Conservation (phyloP, 2,329 filamentous ascomycete genomes). For the Boeremia lycopersici region DNA sequence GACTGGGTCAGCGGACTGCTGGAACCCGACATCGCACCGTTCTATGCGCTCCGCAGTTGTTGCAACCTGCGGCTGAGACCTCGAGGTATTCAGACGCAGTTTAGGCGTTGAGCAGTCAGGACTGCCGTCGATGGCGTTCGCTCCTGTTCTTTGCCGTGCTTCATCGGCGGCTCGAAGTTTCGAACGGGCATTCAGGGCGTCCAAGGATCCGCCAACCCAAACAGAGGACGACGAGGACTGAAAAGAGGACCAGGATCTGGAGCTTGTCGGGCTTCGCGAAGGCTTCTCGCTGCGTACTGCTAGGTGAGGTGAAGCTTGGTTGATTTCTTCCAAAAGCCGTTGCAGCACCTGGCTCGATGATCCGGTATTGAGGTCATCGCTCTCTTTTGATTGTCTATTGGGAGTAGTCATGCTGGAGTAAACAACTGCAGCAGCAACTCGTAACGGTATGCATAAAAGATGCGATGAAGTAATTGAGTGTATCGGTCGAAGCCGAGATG, state of each 20-base stretch:
- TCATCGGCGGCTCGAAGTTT: slow-evolving; percentile 34
- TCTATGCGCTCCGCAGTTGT: background rate
- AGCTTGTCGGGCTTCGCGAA: background rate
- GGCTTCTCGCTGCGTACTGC: background rate
- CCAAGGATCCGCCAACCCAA: slow-evolving; percentile 27
- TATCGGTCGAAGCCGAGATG: slow-evolving; percentile 3
- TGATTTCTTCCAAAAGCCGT: slow-evolving; percentile 38
- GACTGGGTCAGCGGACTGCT: background rate
- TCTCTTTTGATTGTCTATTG: slow-evolving; percentile 11
- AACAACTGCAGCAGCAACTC: slow-evolving; percentile 20
- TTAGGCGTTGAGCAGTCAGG: background rate
- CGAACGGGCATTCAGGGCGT: slow-evolving; percentile 31
- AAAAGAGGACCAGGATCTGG: slow-evolving; percentile 8
- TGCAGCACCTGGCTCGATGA: slow-evolving; percentile 30
- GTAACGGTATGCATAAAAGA: slow-evolving; percentile 20
- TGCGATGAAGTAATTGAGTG: slow-evolving; percentile 19
- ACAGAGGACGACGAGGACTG: slow-evolving; percentile 5
- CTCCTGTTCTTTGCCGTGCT: slow-evolving; percentile 19
- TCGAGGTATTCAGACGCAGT: background rate
- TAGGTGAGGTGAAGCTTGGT: slow-evolving; percentile 2
- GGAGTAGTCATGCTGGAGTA: slow-evolving; percentile 35
- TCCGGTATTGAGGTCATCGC: slow-evolving; percentile 9
- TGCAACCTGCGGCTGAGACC: background rate
- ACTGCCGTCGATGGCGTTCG: background rate
- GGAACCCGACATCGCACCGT: no score